These are phyloP conservation scores for Lactarius evosmus DNA, from an alignment of 768 basidiomycete genomes.

Conservation along the genomic window DNA sequence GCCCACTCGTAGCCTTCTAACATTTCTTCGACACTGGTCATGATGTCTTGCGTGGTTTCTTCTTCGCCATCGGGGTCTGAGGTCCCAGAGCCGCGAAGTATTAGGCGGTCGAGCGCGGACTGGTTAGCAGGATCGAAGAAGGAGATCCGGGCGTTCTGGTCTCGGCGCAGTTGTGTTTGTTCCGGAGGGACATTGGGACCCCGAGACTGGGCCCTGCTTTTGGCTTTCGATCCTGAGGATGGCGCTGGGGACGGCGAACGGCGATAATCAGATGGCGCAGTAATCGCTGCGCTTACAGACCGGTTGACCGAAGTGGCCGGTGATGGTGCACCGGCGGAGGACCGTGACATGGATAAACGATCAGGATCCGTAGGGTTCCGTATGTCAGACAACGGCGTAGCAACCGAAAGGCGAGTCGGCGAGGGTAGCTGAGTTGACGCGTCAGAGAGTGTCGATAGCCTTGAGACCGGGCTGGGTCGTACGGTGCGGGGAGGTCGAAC, in stretches of 20 bases:
- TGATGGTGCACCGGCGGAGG: conserved; percentile 25
- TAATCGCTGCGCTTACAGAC: conserved; percentile 1
- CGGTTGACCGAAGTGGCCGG: conserved; percentile 16
- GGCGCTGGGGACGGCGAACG: conserved; percentile 23
- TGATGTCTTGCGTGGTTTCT: conserved; percentile 73
- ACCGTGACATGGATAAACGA: conserved; percentile 14
- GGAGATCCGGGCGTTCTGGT: conserved; percentile 70
- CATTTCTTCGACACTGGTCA: conserved; percentile 97
- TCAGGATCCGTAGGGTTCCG: conserved; percentile 11
- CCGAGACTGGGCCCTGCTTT: neutral
- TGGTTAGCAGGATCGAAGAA: conserved; percentile 83
- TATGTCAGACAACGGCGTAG: conserved; percentile 16
- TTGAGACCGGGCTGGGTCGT: neutral
- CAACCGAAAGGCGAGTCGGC: conserved; percentile 24
- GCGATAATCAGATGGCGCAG: conserved; percentile 1
- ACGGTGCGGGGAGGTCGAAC: conserved; percentile 14
- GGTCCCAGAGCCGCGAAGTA: conserved; percentile 40
- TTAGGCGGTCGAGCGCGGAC: conserved; percentile 64
- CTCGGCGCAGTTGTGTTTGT: conserved; percentile 46
- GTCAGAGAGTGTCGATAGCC: conserved; percentile 1
- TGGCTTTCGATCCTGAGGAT: conserved; percentile 9
- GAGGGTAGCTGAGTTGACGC: conserved; percentile 13
- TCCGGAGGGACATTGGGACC: conserved; percentile 29
- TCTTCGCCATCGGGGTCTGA: conserved; percentile 45
- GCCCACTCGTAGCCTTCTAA: conserved; percentile 98